Conservation (phyloP, 2,329 filamentous ascomycete species). For the Ceratocystis smalleyi region DNA sequence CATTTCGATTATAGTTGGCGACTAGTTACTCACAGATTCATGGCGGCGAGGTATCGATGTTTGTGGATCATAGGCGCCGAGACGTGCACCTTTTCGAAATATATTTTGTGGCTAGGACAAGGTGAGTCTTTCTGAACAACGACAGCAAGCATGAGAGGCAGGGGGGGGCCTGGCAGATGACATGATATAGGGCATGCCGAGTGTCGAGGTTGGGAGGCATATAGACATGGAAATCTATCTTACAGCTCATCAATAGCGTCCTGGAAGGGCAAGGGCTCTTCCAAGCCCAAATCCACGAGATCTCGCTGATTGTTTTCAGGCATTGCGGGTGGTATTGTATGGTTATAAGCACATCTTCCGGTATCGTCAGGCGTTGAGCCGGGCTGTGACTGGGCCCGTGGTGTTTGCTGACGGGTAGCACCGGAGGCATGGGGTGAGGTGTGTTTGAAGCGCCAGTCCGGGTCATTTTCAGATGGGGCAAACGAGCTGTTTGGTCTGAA, state of each 20-base stretch:
- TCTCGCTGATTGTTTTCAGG: constrained; percentile 43
- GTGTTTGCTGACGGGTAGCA: neutral
- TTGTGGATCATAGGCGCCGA: constrained; percentile 80
- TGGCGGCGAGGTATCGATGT: constrained; percentile 70
- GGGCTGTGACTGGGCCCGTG: neutral
- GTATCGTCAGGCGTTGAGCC: neutral
- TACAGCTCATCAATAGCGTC: constrained; percentile 68
- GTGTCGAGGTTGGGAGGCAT: neutral
- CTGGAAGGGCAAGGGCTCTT: constrained; percentile 43
- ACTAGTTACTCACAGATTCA: constrained; percentile 50
- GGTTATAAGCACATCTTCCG: neutral
- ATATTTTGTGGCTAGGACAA: constrained; percentile 53
- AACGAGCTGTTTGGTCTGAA: neutral
- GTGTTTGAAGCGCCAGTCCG: constrained; percentile 33
- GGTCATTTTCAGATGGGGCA: neutral
- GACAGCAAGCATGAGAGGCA: neutral
- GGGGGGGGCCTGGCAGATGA: too few relatives aligned
- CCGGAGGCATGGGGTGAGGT: constrained; percentile 34
- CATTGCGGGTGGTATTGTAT: neutral
- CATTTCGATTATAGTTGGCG: too few relatives aligned
- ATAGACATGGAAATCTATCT: constrained; percentile 7
- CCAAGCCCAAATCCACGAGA: constrained; percentile 44
- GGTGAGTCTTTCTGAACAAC: neutral
- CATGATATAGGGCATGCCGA: too few relatives aligned
- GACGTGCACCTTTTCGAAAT: constrained; percentile 79